Base-by-base conservation (phyloP, 2,329 filamentous ascomycete genomes). In the Phoma sp. region DNA sequence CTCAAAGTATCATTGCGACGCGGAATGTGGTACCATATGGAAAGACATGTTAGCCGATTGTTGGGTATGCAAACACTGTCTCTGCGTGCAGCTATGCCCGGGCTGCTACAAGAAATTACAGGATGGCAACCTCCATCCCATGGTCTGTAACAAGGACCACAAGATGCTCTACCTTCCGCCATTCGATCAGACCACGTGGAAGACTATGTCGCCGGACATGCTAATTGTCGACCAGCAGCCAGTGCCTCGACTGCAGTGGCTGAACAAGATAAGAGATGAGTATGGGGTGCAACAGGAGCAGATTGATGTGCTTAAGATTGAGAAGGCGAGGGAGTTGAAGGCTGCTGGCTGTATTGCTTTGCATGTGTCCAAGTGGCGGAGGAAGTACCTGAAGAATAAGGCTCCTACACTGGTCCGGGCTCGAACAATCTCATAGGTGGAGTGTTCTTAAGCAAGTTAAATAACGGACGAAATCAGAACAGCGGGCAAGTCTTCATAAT, bases 221-320 rank as follows among this genome's bases (percentile, higher is more conserved):
- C n/a, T 34, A 2, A 34, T 42, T 4, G n/a, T 34, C 2, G 29
- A 26, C 12, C 11, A 12, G 5, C 23, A 38, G n/a, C 25, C 32
- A 20, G 50, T 49, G 2, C 12, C 47, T 17, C 46, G 53, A n/a
- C 9, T 34, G 11, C 17, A 60, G 4, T 60, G 54, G 50, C 4
- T 60, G 7, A 43, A 45, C 25, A 23, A 33, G 18, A 21, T 60
- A 1, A 42, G 50, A 14, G 43, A 57, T 3, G 32, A 54, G 25
- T 60, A 25, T 20, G 18, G 18, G 4, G 43, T 60, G 11, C 49
- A 52, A 14, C 57, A 57, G 25, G 54, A 57, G n/a, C 53, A 60
- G 33, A 60, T 60, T 5, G 50, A 60, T 9, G 18, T 39, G 7
- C 26, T 42, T 18, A 57, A 52, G 47, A 20, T 54, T 1, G 28